Percentiles rank a stretch among this genome's conserved stretches.
Conservation (phyloP, 116 monocot genomes). For the Zostera marina region DNA sequence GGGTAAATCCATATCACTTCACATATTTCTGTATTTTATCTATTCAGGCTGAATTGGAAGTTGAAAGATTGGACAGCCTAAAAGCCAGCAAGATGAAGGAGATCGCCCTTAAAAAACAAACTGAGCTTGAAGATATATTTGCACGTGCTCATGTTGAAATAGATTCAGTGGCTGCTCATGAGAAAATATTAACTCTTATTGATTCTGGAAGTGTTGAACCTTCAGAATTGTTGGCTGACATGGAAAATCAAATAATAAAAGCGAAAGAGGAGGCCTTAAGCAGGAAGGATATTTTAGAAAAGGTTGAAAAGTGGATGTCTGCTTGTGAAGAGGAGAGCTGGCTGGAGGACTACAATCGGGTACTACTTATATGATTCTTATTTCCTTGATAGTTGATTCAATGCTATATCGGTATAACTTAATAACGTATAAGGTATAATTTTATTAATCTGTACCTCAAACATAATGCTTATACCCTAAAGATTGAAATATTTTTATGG, state of each 20-base stretch:
- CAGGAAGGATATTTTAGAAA: conserved; percentile 60
- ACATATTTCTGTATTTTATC: background rate
- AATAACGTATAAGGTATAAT: too few species aligned
- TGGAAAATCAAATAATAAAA: conserved; percentile 71
- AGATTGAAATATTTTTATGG: too few species aligned
- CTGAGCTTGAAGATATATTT: conserved; percentile 89
- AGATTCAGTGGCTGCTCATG: conserved; percentile 50
- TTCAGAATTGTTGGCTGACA: conserved; percentile 59
- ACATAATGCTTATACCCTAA: too few species aligned
- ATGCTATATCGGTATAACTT: too few species aligned
- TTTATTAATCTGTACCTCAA: too few species aligned
- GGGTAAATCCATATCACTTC: too few species aligned
- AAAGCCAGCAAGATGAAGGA: conserved; percentile 93
- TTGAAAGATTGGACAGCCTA: conserved; percentile 77
- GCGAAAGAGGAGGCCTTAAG: conserved; percentile 71
- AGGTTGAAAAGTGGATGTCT: conserved; percentile 69
- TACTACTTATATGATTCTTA: conserved; percentile 14
- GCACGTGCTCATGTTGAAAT: conserved; percentile 61
- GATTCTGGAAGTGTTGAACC: conserved; percentile 72
- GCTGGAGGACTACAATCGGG: conserved; percentile 68
- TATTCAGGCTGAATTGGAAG: conserved; percentile 82
- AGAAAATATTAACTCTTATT: conserved; percentile 55
- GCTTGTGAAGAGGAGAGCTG: conserved; percentile 73
- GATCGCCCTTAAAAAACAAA: conserved; percentile 85
- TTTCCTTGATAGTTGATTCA: background rate